Evolutionary conservation across 2,329 filamentous ascomycete species (phyloP).

Genomic region (Hymenoscyphus infarciens): DNA sequence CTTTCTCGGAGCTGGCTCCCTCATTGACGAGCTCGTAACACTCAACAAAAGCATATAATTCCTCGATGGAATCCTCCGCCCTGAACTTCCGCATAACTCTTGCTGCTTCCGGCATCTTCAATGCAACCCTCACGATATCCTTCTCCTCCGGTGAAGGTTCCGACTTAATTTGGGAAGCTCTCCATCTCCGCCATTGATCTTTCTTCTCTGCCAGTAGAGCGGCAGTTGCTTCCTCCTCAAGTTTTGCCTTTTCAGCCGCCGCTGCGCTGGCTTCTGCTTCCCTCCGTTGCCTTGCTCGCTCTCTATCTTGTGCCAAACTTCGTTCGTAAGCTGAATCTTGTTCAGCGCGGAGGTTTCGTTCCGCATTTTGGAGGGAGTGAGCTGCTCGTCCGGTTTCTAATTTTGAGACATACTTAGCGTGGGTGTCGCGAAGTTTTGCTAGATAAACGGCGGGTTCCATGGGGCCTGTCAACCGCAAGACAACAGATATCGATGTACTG

Average conservation of each 20-base stretch:
- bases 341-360: slow-evolving; percentile 76
- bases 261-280: slow-evolving; percentile 72
- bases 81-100: slow-evolving; percentile 75
- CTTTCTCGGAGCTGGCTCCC: slow-evolving; percentile 31
- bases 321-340: slow-evolving; percentile 94
- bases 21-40: slow-evolving; percentile 67
- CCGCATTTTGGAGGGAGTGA: slow-evolving; percentile 58
- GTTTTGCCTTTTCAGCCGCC: slow-evolving; percentile 61
- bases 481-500: slow-evolving; percentile 83
- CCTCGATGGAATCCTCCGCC: slow-evolving; percentile 69
- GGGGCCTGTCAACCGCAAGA: slow-evolving; percentile 73
- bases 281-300: slow-evolving; percentile 70
- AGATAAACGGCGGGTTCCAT: slow-evolving; percentile 69
- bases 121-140: slow-evolving; percentile 67
- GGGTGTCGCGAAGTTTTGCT: slow-evolving; percentile 68
- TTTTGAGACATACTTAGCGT: slow-evolving; percentile 72
- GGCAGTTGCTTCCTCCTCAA: slow-evolving; percentile 57
- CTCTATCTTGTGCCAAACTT: slow-evolving; percentile 81
- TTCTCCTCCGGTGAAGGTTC: slow-evolving; percentile 66
- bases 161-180: slow-evolving; percentile 59
- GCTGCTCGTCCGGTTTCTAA: slow-evolving; percentile 71
- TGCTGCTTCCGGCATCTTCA: slow-evolving; percentile 61
- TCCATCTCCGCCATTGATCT: slow-evolving; percentile 77
- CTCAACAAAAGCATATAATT: slow-evolving; percentile 94
- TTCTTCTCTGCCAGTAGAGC: slow-evolving; percentile 47